Evolutionary conservation across 169 alveolate species (phyloP), one percentile per base, ranked within the genome.

Genomic region (Babesia divergens): DNA sequence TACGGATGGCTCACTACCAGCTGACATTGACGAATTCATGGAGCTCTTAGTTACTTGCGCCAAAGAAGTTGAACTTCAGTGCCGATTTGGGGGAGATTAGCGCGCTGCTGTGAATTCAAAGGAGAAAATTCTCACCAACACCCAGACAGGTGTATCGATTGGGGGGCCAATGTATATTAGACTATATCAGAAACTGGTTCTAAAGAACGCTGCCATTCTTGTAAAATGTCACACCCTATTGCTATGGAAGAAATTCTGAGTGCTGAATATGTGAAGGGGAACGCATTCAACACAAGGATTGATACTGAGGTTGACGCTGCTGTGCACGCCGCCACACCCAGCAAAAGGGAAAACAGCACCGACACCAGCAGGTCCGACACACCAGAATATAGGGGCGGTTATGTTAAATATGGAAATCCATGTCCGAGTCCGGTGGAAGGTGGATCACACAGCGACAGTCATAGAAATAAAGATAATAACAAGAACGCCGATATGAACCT

Each of bases 21-120:
- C 80, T 0, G 86, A 67, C 13, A 44, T 77, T 72, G 86, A 77
- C 59, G 80, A 77, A n/a, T 77, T 77, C 40, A 7, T 77, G 51
- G 62, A 72, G 55, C 65, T 77, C 43, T 50, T 77, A 32, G 40
- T 51, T 28, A 24, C 65, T 5, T 76, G 85, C 47, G 70, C 60
- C 20, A 51, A 64, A 50, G 60, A 72, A 32, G 56, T 34, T 5
- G 72, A 35, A 1, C 34, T 24, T 51, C 68, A 51, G 1, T 13
- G 37, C 38, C 42, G 52, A 58, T 11, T 6, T n/a, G 1, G 20
- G 8, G 2, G 3, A 13, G 32, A 9, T 31, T 29, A 18, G 16
- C 1, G 66, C 49, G 37, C 32, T 50, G 18, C 29, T 2, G 20
- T 6, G n/a, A n/a, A n/a, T 9, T 3, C 52, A 24, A 44, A 44